phyloP scores from a whole-genome alignment of 148 eudicot species.

The Heliamphora exappendiculata region DNA sequence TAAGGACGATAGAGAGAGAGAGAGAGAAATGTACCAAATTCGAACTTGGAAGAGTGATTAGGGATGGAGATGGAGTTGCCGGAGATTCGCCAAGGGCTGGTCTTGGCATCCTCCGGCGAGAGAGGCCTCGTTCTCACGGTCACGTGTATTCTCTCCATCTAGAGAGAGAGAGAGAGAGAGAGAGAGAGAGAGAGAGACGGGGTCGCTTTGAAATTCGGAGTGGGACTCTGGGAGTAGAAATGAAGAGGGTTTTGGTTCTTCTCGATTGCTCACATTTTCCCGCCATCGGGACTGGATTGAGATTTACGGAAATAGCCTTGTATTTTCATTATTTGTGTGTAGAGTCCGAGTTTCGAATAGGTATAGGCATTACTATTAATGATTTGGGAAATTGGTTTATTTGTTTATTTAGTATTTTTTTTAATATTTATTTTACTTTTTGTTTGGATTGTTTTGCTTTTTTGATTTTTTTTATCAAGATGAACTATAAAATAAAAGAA shows the following conservation, averaged over 20 bases:
- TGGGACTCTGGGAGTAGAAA: not conserved
- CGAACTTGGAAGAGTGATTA: constrained; percentile 53
- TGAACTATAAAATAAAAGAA: no score
- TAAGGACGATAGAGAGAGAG: not conserved
- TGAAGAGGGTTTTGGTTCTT: not conserved
- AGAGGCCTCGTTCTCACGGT: constrained; percentile 81
- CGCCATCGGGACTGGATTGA: not conserved
- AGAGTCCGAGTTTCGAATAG: no score
- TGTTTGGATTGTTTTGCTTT: no score
- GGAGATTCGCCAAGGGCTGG: constrained; percentile 78
- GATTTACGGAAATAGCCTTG: not conserved
- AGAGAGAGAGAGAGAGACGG: not conserved
- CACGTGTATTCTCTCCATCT: constrained; percentile 86
- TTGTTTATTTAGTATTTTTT: no score
- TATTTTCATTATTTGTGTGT: no score
- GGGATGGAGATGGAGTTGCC: constrained; percentile 52
- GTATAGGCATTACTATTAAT: no score
- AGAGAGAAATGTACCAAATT: constrained; percentile 47
- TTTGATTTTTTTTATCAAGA: no score
- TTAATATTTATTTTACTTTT: no score
- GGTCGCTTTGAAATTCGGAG: not conserved
- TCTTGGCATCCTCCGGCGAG: constrained; percentile 62
- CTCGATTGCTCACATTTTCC: not conserved
- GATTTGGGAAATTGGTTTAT: no score
- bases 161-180: not conserved